Evolutionary conservation across 345 rosid species (phyloP).

Genomic region (Aquilaria malaccensis): DNA sequence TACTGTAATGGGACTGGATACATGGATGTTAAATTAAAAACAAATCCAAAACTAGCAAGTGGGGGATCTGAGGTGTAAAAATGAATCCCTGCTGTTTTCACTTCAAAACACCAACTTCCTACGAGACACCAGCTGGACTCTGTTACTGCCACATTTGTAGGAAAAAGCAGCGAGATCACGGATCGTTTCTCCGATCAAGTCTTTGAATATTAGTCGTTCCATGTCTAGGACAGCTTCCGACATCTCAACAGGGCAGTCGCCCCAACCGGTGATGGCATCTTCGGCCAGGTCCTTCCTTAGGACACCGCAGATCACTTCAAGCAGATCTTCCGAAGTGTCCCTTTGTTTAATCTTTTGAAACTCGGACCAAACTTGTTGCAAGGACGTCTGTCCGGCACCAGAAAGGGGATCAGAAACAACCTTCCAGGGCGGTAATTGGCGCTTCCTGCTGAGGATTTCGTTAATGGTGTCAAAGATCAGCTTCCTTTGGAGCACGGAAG

Average conservation of each 20-base stretch:
- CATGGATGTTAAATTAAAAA: not conserved
- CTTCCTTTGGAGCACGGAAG: conserved; percentile 50
- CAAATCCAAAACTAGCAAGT: conserved; percentile 4
- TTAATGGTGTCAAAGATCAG: conserved; percentile 59
- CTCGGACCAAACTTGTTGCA: conserved; percentile 65
- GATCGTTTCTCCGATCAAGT: conserved; percentile 78
- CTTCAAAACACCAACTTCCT: conserved; percentile 72
- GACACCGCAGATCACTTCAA: conserved; percentile 59
- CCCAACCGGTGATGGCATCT: conserved; percentile 56
- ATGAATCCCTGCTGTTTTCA: conserved; percentile 11
- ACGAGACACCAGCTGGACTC: conserved; percentile 22
- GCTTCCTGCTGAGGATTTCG: conserved; percentile 49
- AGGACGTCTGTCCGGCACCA: conserved; percentile 10
- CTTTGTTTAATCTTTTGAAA: conserved; percentile 46
- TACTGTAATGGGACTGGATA: no score
- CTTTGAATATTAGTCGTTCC: conserved; percentile 78
- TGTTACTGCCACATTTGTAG: conserved; percentile 19
- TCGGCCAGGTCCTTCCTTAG: conserved; percentile 68
- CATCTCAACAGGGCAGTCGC: conserved; percentile 50
- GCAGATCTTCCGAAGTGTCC: conserved; percentile 41
- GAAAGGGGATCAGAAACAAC: conserved; percentile 10
- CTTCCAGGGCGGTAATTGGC: conserved; percentile 57
- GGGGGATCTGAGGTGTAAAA: not conserved
- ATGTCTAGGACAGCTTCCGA: conserved; percentile 71
- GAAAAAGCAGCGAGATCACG: conserved; percentile 42